phyloP scores from a whole-genome alignment of 495 filamentous ascomycete species.

The Aspergillus haitiensis region DNA sequence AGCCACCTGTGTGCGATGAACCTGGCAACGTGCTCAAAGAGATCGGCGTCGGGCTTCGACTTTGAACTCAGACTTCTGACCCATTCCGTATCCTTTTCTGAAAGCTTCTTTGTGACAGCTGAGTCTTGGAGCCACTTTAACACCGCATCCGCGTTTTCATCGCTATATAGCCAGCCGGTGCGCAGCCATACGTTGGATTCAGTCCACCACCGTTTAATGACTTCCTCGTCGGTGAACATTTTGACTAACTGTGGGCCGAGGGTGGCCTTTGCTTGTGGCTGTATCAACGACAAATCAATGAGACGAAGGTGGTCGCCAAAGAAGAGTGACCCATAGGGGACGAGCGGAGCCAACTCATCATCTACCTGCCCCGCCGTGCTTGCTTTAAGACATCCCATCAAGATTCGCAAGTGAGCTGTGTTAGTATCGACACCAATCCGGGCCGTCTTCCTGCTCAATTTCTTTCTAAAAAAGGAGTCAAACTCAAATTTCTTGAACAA shows the following conservation, averaged over 20 bases:
- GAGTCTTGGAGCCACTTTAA: slow-evolving; percentile 9
- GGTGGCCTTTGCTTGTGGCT: not conserved
- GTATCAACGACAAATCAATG: not conserved
- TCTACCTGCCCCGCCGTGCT: not conserved
- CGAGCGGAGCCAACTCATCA: not conserved
- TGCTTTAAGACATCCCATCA: not conserved
- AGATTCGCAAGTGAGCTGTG: not conserved
- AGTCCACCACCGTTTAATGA: not conserved
- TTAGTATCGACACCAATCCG: not conserved
- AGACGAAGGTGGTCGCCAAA: not conserved
- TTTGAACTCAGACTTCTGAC: slow-evolving; percentile 1
- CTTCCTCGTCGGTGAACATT: not conserved
- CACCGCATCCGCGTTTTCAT: not conserved
- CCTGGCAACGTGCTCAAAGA: slow-evolving; percentile 3
- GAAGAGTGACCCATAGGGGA: not conserved
- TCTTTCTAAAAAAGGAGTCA: not conserved
- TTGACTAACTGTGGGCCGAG: slow-evolving; percentile 5
- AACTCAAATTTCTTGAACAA: slow-evolving; percentile 4
- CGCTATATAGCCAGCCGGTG: not conserved
- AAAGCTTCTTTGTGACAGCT: slow-evolving; percentile 1
- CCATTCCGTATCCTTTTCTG: not conserved
- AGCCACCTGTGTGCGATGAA: slow-evolving; percentile 3
- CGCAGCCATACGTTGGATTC: not conserved
- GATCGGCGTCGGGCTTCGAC: slow-evolving; percentile 4
- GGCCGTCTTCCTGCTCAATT: not conserved